Conservation (phyloP, 371 early-diverging fungal genomes). For the Haplosporangium sp. region DNA sequence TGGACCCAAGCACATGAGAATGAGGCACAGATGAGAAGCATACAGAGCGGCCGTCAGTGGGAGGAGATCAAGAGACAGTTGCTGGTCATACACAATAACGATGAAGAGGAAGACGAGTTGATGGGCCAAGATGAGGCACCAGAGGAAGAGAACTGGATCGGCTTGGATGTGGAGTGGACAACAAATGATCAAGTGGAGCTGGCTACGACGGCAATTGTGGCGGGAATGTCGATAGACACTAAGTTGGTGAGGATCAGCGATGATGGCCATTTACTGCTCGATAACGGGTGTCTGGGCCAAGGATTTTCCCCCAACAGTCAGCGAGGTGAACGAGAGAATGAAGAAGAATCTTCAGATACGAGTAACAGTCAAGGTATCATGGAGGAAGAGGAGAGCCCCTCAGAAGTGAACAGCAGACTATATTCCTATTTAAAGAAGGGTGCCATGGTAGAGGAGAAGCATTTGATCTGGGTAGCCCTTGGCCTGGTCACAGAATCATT, state of each 20-base stretch:
- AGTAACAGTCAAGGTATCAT: not conserved
- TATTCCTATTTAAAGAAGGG: conserved; percentile 15
- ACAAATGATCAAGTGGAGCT: conserved; percentile 22
- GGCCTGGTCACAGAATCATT: conserved; percentile 41
- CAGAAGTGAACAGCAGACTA: conserved; percentile 16
- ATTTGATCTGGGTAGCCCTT: conserved; percentile 42
- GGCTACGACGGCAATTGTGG: conserved; percentile 10
- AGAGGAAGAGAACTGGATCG: conserved; percentile 7
- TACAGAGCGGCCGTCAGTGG: conserved; percentile 16
- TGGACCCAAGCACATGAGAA: conserved; percentile 26
- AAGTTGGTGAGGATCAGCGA: conserved; percentile 28
- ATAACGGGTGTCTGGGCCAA: conserved; percentile 33
- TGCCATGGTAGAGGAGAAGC: conserved; percentile 42
- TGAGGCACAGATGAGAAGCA: conserved; percentile 19
- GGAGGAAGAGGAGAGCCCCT: not conserved
- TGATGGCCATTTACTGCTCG: conserved; percentile 29
- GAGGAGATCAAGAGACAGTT: conserved; percentile 26
- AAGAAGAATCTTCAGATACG: too few relatives aligned
- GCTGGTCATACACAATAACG: not conserved
- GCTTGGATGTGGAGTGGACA: conserved; percentile 44
- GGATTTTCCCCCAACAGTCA: conserved; percentile 13
- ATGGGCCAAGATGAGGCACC: not conserved
- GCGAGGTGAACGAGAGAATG: not conserved
- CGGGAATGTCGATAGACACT: conserved; percentile 15
- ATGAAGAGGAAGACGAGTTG: not conserved